A percentile compares a stretch with the other conserved stretches of the same genome.
phyloP scores from a whole-genome alignment of 495 filamentous ascomycete species.

The Neurospora pannonica region DNA sequence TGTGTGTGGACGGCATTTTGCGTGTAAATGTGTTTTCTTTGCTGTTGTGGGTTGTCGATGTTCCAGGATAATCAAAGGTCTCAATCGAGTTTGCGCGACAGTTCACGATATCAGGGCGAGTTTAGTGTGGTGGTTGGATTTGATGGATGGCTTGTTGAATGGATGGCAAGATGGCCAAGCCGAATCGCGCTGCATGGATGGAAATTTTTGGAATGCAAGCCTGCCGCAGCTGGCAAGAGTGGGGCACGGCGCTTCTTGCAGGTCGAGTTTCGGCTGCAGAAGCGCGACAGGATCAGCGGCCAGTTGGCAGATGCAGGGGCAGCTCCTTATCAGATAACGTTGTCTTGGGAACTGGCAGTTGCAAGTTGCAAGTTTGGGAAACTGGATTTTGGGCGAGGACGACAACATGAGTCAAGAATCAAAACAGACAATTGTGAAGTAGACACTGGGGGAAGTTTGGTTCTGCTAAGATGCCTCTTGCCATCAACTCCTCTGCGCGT shows the following conservation, averaged over 20 bases:
- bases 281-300: neutral
- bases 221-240: slow-evolving; percentile 7
- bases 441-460: neutral
- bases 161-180: neutral
- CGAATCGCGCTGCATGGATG: neutral
- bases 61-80: neutral
- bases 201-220: slow-evolving; percentile 12
- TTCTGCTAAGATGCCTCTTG: neutral
- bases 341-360: neutral
- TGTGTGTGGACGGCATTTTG: slow-evolving; percentile 86
- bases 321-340: neutral
- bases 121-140: neutral
- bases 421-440: neutral
- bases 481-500: neutral
- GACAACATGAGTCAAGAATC: neutral
- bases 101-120: neutral
- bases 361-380: neutral
- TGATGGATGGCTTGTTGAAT: neutral
- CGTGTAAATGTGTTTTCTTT: neutral
- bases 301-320: neutral
- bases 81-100: neutral
- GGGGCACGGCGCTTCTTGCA: neutral
- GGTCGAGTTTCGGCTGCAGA: neutral
- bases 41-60: neutral
- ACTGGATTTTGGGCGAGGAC: neutral